These are phyloP conservation scores for Fragaria iinumae DNA, from an alignment of 306 rosid species.

Conservation along the genomic window DNA sequence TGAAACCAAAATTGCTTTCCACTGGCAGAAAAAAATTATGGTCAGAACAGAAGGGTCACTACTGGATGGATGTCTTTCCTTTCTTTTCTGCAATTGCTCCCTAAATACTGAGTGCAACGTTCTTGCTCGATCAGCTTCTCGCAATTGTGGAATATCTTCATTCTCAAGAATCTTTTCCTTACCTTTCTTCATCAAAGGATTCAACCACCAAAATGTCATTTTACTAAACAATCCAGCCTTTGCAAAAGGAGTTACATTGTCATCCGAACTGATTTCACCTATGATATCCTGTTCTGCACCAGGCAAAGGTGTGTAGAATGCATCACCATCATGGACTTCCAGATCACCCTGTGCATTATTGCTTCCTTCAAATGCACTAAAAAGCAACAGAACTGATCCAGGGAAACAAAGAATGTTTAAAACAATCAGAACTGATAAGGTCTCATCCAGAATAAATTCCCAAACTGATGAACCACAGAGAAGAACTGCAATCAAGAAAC, in stretches of 20 bases:
- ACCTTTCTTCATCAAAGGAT: conserved; percentile 32
- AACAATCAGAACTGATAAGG: conserved; percentile 8
- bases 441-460: not conserved
- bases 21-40: conserved; percentile 14
- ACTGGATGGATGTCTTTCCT: not conserved
- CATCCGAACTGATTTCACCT: conserved; percentile 2
- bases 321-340: not conserved
- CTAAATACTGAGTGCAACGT: not conserved
- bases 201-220: conserved; percentile 36
- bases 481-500: conserved; percentile 21
- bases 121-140: conserved; percentile 19
- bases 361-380: conserved; percentile 5
- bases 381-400: conserved; percentile 26
- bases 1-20: conserved; percentile 13
- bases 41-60: conserved; percentile 16
- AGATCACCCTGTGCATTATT: conserved; percentile 6
- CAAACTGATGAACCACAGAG: conserved; percentile 24
- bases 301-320: conserved; percentile 4
- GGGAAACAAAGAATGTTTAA: conserved; percentile 17
- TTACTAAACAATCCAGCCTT: conserved; percentile 17
- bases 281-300: conserved; percentile 1
- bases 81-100: conserved; percentile 9
- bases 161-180: conserved; percentile 20
- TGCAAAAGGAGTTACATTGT: conserved; percentile 24
- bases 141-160: conserved; percentile 24